Conservation (phyloP, 192 early-diverging fungal species). For the Rhizophagus prolifer region DNA sequence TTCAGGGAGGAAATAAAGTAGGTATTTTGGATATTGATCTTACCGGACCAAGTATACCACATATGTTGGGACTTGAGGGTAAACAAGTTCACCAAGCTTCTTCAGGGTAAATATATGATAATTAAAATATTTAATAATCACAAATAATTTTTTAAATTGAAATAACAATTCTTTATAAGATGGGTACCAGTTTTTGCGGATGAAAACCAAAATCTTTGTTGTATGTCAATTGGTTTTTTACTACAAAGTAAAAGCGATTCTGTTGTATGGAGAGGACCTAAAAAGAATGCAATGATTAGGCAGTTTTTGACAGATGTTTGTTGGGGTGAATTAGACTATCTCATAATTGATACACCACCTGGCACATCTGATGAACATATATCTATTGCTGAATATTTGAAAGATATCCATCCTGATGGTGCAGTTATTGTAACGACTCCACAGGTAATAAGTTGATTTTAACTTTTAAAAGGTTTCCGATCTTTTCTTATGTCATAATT, state of each 20-base stretch:
- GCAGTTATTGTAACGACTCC: constrained; percentile 98
- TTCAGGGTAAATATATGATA: constrained; percentile 62
- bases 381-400: constrained; percentile 86
- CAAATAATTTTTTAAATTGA: background rate
- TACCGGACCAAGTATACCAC: constrained; percentile 94
- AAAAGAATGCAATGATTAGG: constrained; percentile 98
- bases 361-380: constrained; percentile 96
- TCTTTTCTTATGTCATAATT: constrained; percentile 7
- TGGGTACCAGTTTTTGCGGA: constrained; percentile 82
- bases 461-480: background rate
- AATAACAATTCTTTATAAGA: constrained; percentile 31
- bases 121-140: background rate
- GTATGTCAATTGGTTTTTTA: constrained; percentile 98
- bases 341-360: constrained; percentile 96
- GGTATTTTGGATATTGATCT: constrained; percentile 97
- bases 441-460: constrained; percentile 54
- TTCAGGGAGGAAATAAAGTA: constrained; percentile 65
- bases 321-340: constrained; percentile 95
- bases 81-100: constrained; percentile 88
- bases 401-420: constrained; percentile 76
- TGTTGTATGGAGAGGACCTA: constrained; percentile 98
- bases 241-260: constrained; percentile 85
- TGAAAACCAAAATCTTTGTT: constrained; percentile 65
- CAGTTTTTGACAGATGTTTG: constrained; percentile 95
- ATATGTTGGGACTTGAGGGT: constrained; percentile 90